Base-by-base conservation (phyloP, 306 rosid genomes). In the Casuarina equisetifolia region DNA sequence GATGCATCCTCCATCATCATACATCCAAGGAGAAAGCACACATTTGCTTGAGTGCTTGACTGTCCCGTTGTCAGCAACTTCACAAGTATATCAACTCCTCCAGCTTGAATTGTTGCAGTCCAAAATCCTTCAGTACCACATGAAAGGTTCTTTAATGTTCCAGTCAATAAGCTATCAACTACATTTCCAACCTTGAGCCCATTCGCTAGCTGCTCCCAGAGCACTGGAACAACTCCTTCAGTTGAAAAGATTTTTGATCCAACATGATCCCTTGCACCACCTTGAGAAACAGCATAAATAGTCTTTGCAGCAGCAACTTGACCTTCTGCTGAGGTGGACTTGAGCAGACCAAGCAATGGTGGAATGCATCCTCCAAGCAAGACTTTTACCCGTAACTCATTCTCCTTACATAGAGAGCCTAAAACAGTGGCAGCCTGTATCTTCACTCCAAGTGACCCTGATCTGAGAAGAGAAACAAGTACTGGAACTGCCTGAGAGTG, bases 401-500 rank as follows among this genome's bases (percentile, higher is more conserved):
- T 93, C 88, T 96, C 99, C 91, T 89, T 90, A 66, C 99, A 96
- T 46, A 96, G 90, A 80, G 94, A 88, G 49, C 98, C 98, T 86
- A 96, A 82, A 69, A 96, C 98, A 80, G 93, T 87, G 51, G 98
- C 98, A 80, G 98, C 98, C 80, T 92, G 98, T 84, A 93, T 91
- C 93, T 96, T 96, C 84, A 93, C 98, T 79, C 87, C 93, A 75
- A 90, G 84, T 57, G 98, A 89, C 73, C 99, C 97, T 25, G 97
- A 88, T 50, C 99, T 93, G 69, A 96, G 98, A 86, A 96, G 98
- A 89, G 99, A 91, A 87, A 96, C 99, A 75, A 96, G 99, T 39
- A 92, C 99, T 59, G 99, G 99, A 84, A 96, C 99, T 75, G 99
- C 98, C 80, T 96, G 99, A 81, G 99, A 91, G 83, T 96, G 99